Conservation (phyloP, 768 basidiomycete genomes). For the Auricularia auricula-judae region DNA sequence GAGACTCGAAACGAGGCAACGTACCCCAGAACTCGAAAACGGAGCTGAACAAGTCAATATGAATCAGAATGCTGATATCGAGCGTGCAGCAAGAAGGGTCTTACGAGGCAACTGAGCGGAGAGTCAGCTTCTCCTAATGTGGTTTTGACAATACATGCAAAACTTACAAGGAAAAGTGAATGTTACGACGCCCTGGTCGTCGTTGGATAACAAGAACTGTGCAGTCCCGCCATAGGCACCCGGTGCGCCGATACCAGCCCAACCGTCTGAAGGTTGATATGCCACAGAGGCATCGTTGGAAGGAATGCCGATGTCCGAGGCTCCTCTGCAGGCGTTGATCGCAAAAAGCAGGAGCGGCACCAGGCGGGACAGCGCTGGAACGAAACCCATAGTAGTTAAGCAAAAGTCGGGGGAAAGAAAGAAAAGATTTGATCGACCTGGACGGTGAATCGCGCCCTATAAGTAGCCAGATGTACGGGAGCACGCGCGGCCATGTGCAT, state of each 20-base stretch:
- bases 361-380: too few relatives aligned
- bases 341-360: too few relatives aligned
- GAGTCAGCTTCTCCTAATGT: not conserved
- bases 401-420: too few relatives aligned
- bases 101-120: not conserved
- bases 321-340: not conserved
- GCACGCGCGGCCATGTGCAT: too few relatives aligned
- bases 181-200: not conserved
- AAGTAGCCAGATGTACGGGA: too few relatives aligned
- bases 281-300: not conserved
- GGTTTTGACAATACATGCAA: not conserved
- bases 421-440: too few relatives aligned
- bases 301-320: not conserved
- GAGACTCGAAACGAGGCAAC: not conserved
- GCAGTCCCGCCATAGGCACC: constrained; percentile 1
- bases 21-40: not conserved
- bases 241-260: not conserved
- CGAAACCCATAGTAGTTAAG: too few relatives aligned
- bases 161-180: constrained; percentile 4
- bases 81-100: not conserved
- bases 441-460: too few relatives aligned
- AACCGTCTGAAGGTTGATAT: not conserved
- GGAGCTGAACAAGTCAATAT: not conserved
- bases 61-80: not conserved
- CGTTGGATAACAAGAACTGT: not conserved